A percentile compares a stretch with the other conserved stretches of the same genome.
Conservation (phyloP, 208 protist genomes). For the Trypanosoma caninum region DNA sequence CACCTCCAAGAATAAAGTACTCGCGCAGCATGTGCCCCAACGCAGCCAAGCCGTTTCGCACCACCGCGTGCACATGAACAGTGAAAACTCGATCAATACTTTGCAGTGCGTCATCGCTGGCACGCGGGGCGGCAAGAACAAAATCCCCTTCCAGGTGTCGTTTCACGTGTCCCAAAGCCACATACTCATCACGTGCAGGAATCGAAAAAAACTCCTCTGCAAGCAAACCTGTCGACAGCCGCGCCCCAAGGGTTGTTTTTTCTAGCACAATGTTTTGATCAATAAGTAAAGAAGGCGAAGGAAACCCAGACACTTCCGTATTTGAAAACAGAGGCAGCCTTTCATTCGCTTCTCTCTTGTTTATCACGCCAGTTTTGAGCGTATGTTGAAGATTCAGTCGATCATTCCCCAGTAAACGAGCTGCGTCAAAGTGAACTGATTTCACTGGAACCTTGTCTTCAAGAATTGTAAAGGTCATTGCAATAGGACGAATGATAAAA, state of each 20-base stretch:
- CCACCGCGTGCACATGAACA: conserved; percentile 63
- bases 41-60: conserved; percentile 50
- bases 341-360: neutral
- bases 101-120: conserved; percentile 35
- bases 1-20: conserved; percentile 70
- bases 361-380: neutral
- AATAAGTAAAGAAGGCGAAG: conserved; percentile 16
- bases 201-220: conserved; percentile 66
- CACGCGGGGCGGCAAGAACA: conserved; percentile 43
- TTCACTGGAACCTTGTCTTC: conserved; percentile 70
- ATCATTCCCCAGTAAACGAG: conserved; percentile 61
- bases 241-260: conserved; percentile 55
- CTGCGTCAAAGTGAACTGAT: conserved; percentile 67
- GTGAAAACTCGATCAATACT: conserved; percentile 65
- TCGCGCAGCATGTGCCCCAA: conserved; percentile 73
- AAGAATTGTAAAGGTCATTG: conserved; percentile 60
- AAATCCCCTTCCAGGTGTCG: conserved; percentile 49
- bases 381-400: conserved; percentile 31
- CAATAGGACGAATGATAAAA: conserved; percentile 62
- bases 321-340: neutral
- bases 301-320: neutral
- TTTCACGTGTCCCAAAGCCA: conserved; percentile 62
- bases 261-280: conserved; percentile 39
- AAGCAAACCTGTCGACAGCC: conserved; percentile 49
- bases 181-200: conserved; percentile 53